Evolutionary conservation across 768 basidiomycete genomes (phyloP), one percentile per base, ranked within the genome.

Genomic region (Termitomyces bulborhizus): DNA sequence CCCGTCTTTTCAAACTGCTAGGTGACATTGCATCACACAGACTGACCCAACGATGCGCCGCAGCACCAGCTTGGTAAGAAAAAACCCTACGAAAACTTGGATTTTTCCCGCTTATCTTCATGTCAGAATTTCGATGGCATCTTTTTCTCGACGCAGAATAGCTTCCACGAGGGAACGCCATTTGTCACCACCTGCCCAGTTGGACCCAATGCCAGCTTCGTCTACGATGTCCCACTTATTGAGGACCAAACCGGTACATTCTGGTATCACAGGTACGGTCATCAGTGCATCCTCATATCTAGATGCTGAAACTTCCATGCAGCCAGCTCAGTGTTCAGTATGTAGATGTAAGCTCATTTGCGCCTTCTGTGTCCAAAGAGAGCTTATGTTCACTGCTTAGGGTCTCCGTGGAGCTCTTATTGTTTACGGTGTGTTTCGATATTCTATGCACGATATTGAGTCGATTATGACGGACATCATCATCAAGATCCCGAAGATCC

Each of bases 211-310:
- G 59, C 63, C 9, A 65, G 63, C 13, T 72, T 66, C 47, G 61
- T 63, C 9, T 71, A 72, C 50, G 56, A 61, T 53, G 62, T 68
- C 27, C 65, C 64, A 2, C 58, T 68, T 12, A 61, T 69, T 5
- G 57, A 52, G 24, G 46, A 59, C 1, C 69, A 70, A 40, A 57
- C 69, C 2, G 71, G 57, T 26, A 72, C 71, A 3, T 69, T 63
- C 55, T 72, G 71, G 71, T 71, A 69, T 32, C 66, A 67, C 55
- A 63, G 61, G 61, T 60, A 55, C 4, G 53, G n/a, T 8, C 2
- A 26, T 36, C 24, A 15, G 45, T 21, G 18, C 9, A 32, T 40
- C 2, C 2, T 6, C 31, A 3, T 9, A 21, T 18, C 24, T 9
- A 27, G 37, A n/a, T 24, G 27, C 29, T 54, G 34, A 54, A n/a